These are phyloP conservation scores for Pseudocercospora vitis DNA, from an alignment of 2,329 filamentous ascomycete species.

Conservation along the genomic window DNA sequence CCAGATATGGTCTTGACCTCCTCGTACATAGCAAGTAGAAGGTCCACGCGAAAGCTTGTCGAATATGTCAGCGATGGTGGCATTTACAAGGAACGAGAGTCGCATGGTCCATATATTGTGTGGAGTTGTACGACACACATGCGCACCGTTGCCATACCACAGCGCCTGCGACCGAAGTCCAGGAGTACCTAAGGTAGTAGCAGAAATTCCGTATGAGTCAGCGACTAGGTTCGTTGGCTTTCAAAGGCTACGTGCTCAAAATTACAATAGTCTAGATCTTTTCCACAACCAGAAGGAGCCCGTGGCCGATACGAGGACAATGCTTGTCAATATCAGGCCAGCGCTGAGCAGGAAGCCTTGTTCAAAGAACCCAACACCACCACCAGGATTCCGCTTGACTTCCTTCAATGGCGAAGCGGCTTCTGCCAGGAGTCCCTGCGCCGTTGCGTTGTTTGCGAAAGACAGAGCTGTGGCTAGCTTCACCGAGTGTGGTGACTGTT, in stretches of 20 bases:
- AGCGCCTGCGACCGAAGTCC: too few species aligned
- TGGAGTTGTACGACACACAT: too few species aligned
- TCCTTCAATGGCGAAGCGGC: conserved; percentile 29
- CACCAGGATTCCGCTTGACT: conserved; percentile 39
- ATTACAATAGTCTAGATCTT: conserved; percentile 13
- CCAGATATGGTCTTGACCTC: background rate
- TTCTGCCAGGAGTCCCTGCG: conserved; percentile 26
- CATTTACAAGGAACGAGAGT: too few species aligned
- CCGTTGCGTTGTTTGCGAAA: conserved; percentile 8
- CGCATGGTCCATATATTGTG: too few species aligned
- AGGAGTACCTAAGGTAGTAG: too few species aligned
- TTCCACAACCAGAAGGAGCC: conserved; percentile 25
- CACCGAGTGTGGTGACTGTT: conserved; percentile 11
- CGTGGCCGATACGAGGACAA: conserved; percentile 22
- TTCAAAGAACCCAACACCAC: conserved; percentile 42
- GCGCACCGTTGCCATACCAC: too few species aligned
- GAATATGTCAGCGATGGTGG: too few species aligned
- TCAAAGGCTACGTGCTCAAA: too few species aligned
- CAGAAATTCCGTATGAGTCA: too few species aligned
- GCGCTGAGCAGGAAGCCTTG: conserved; percentile 42
- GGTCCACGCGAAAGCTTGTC: too few species aligned
- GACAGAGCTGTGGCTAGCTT: conserved; percentile 13
- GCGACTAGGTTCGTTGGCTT: too few species aligned
- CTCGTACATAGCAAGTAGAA: background rate
- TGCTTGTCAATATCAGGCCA: conserved; percentile 34